phyloP scores from a whole-genome alignment of 1,284 basidiomycete genomes.

The Trichosporon faecale region DNA sequence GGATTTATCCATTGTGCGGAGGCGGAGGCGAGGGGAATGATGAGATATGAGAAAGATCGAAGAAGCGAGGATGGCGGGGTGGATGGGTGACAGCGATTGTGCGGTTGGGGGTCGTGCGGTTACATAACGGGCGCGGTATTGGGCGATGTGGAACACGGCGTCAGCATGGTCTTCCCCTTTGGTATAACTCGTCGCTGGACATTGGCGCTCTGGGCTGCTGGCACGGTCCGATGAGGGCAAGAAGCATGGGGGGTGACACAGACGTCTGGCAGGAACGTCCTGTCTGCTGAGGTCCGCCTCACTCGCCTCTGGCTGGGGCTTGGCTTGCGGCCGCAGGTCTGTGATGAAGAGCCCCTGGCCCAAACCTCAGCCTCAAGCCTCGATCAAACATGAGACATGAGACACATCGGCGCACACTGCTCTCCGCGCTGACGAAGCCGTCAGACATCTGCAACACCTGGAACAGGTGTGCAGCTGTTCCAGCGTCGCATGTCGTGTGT shows the following conservation, averaged over 20 bases:
- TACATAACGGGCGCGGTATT: not conserved
- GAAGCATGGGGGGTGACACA: conserved; percentile 6
- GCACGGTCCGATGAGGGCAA: not conserved
- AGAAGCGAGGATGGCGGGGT: not conserved
- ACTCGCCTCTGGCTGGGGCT: not conserved
- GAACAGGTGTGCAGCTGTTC: not conserved
- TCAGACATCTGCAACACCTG: not conserved
- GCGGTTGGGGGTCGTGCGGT: conserved; percentile 2
- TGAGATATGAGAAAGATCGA: not conserved
- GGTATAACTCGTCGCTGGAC: not conserved
- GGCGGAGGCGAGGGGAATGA: too few species aligned
- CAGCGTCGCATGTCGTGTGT: not conserved
- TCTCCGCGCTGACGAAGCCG: not conserved
- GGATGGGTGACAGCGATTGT: not conserved
- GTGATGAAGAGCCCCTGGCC: not conserved
- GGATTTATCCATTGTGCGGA: not conserved
- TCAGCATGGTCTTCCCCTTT: not conserved
- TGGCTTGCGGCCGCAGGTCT: not conserved
- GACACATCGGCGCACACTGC: not conserved
- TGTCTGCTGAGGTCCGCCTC: not conserved
- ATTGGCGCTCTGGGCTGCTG: not conserved
- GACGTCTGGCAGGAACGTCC: not conserved
- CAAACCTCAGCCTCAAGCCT: not conserved
- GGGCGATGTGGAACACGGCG: not conserved
- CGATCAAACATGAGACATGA: not conserved